phyloP scores from a whole-genome alignment of 2,329 filamentous ascomycete species.

The Aureobasidium sp. region DNA sequence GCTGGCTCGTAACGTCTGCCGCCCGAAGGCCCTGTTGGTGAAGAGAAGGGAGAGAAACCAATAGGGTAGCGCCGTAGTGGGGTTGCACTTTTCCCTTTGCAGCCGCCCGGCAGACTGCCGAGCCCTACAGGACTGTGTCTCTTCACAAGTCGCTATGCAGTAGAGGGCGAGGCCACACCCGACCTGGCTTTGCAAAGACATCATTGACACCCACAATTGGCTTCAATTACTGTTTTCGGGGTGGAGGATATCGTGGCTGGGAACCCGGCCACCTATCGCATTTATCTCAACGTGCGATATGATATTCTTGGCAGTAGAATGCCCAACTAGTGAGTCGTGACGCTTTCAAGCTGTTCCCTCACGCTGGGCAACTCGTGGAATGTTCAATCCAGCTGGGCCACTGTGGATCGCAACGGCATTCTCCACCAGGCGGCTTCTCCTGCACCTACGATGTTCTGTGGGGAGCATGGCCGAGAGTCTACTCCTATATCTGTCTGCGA shows the following conservation, averaged over 20 bases:
- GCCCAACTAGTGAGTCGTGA: conserved; percentile 1
- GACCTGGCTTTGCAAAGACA: conserved; percentile 5
- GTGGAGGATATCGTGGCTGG: conserved; percentile 6
- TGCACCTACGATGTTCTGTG: conserved; percentile 11
- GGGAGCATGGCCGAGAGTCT: background rate
- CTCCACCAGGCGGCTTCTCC: conserved; percentile 13
- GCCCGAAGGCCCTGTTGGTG: conserved; percentile 9
- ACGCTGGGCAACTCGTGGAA: background rate
- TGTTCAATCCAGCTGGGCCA: conserved; percentile 13
- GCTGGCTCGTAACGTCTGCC: conserved; percentile 13
- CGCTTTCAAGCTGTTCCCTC: background rate
- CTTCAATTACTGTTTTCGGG: conserved; percentile 9
- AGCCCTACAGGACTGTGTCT: conserved; percentile 5
- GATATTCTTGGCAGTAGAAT: conserved; percentile 10
- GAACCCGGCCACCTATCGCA: conserved; percentile 3
- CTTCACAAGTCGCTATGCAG: background rate
- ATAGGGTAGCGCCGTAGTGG: conserved; percentile 4
- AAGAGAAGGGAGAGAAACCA: background rate
- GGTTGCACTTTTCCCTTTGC: background rate
- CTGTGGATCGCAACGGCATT: conserved; percentile 1
- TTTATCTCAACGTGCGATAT: conserved; percentile 15
- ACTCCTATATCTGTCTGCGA: conserved; percentile 11
- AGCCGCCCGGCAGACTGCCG: conserved; percentile 12
- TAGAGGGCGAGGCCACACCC: conserved; percentile 9
- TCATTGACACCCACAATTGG: conserved; percentile 1